These are phyloP conservation scores for Lentinula guzmanii DNA, from an alignment of 768 basidiomycete genomes.

Conservation along the genomic window DNA sequence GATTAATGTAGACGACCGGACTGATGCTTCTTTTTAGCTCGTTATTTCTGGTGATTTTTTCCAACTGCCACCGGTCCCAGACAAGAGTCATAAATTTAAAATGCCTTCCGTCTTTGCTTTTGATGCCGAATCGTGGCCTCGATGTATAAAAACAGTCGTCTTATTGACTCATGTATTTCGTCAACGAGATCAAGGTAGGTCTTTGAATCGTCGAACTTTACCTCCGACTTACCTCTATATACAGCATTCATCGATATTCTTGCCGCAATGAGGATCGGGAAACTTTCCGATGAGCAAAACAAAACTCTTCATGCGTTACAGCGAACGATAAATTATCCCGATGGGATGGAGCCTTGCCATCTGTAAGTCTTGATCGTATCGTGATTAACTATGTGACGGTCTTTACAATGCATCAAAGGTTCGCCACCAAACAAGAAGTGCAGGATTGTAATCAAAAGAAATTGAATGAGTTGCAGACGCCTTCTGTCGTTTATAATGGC, in stretches of 20 bases:
- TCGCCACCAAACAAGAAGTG: constrained; percentile 73
- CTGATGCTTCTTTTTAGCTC: constrained; percentile 35
- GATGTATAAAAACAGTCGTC: constrained; percentile 40
- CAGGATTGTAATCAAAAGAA: constrained; percentile 64
- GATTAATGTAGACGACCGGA: not conserved
- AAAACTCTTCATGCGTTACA: constrained; percentile 46
- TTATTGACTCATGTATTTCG: constrained; percentile 64
- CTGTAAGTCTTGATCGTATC: constrained; percentile 39
- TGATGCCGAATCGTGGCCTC: constrained; percentile 54
- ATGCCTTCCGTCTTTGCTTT: constrained; percentile 59
- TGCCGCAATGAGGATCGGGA: constrained; percentile 81
- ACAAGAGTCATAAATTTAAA: constrained; percentile 25
- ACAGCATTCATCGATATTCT: constrained; percentile 47
- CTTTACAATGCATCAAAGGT: constrained; percentile 34
- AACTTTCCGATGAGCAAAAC: constrained; percentile 48
- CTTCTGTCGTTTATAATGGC: constrained; percentile 25
- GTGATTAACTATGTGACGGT: not conserved
- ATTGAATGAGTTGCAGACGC: constrained; percentile 41
- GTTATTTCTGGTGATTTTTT: constrained; percentile 77
- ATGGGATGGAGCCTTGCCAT: constrained; percentile 77
- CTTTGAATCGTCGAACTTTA: not conserved
- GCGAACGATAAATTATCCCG: constrained; percentile 53
- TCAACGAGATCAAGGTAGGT: constrained; percentile 53
- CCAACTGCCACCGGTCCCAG: constrained; percentile 69
- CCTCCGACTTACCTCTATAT: not conserved